Base-by-base conservation (phyloP, 176 grass and related monocot species). In the Carex myosuroides region DNA sequence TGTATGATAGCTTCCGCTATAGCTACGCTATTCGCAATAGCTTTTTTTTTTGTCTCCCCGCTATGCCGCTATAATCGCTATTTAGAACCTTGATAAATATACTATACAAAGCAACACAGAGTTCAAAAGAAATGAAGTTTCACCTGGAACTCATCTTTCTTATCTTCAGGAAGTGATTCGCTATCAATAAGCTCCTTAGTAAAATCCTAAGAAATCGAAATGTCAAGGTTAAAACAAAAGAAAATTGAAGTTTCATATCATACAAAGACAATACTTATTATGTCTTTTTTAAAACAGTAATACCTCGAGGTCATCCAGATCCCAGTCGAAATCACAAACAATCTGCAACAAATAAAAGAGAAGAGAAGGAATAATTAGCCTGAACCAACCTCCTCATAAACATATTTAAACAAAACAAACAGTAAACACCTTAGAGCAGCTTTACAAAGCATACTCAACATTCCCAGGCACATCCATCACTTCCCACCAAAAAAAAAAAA, bases 81-180 rank as follows among this genome's bases (percentile, higher is more conserved):
- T n/a, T n/a, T n/a, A n/a, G n/a, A n/a, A n/a, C n/a, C n/a, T n/a
- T n/a, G n/a, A 26, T 55, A 55, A 30, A 6, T 3, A 11, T 17
- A 13, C 48, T 50, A 9, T 50, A 50, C 22, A 48, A 73, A 52
- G 22, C 26, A 79, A 50, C 46, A 68, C 9, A 37, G 2, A 22
- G 6, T 70, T 35, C 22, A 26, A 26, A 17, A 56, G 13, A 21
- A 9, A 18, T 79, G 21, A 56, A 42, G 9, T 60, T 44, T 64
- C 68, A 95, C 95, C 92, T 87, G 93, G 35, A 98, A 95, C 65
- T 91, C 92, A 29, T 95, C 95, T 88, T 90, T 95, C 70, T 98
- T 89, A 42, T 90, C 95, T 76, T 98, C 85, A 13, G 91, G 89
- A 21, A 98, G 67, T 30, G 61, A 46, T 32, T 93, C 95, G 1